A percentile compares a stretch with the other conserved stretches of the same genome.
These are phyloP conservation scores for Scheffersomyces stambukii DNA, from an alignment of 1,139 yeast genomes.

Conservation along the genomic window DNA sequence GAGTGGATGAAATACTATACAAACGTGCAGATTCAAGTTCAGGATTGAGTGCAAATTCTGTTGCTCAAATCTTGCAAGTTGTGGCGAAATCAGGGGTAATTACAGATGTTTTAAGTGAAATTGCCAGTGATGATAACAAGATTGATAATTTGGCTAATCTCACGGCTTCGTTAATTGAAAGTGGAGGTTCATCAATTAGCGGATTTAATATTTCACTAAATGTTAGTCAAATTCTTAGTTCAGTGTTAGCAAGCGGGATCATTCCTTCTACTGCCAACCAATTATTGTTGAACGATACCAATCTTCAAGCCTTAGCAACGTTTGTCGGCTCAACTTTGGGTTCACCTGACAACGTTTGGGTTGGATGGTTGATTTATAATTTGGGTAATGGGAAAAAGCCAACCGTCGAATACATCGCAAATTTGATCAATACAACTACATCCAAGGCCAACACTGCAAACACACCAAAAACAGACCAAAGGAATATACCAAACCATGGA, in stretches of 20 bases:
- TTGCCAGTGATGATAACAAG: constrained; percentile 18
- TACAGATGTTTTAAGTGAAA: constrained; percentile 23
- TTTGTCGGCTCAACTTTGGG: constrained; percentile 22
- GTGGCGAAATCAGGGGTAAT: constrained; percentile 29
- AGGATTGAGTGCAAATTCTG: no score
- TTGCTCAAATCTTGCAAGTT: constrained; percentile 19
- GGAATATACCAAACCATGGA: constrained; percentile 2
- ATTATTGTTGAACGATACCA: constrained; percentile 26
- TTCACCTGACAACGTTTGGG: constrained; percentile 20
- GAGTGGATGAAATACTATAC: no score
- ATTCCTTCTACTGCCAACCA: constrained; percentile 20
- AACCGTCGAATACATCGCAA: constrained; percentile 25
- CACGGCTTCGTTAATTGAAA: constrained; percentile 7
- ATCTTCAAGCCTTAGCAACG: constrained; percentile 22
- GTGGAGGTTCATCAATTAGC: constrained; percentile 45
- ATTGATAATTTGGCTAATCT: constrained; percentile 21
- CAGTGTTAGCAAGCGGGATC: constrained; percentile 22
- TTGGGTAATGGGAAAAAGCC: constrained; percentile 29
- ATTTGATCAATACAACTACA: constrained; percentile 21
- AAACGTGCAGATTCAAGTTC: no score
- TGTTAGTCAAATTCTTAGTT: constrained; percentile 14
- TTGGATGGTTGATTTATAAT: constrained; percentile 25
- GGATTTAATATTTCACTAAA: constrained; percentile 24
- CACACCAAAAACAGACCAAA: no score
- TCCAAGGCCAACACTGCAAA: constrained; percentile 15